Base-by-base conservation (phyloP, 1,139 yeast species). In the Taiozyma sp. region DNA sequence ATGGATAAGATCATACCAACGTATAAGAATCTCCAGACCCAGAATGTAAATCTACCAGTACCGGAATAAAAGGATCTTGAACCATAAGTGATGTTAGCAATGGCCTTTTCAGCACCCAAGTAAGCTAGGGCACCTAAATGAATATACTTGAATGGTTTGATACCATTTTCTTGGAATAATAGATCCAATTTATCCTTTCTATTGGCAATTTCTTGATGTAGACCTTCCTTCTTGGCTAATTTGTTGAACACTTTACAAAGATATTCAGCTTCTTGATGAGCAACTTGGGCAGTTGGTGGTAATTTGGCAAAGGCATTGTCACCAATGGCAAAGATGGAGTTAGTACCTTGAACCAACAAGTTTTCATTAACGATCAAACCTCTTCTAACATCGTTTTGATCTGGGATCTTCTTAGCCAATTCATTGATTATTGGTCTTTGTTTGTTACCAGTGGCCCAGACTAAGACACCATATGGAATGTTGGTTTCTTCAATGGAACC, bases 371-470 rank as follows among this genome's bases (percentile, higher is more conserved):
- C 90, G 55, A 86, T 76, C 61, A 91, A 77, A 53, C 97, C 98
- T 68, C 97, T 82, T 70, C 95, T 85, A 48, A 96, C 90, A 62
- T 80, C 80, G 67, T 79, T 81, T 75, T 91, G 98, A 61, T 85
- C 96, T 47, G 90, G 93, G 61, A 91, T 77, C 72, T 83, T 81
- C 55, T 81, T 71, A 68, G 85, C 80, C 62, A 91, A 75, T 65
- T 83, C 81, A 54, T 85, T 79, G 53, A 85, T 77, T 56, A 91
- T 77, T 51, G 83, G 80, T 73, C 97, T 85, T 57, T 91, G 90
- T 62, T 93, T 90, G 73, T 90, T 90, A 74, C 98, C 98, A 50
- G 97, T 91, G 55, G 97, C 97, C 98, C 98, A 91, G 58, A 91
- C 93, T 61, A 91, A 78, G 65, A 88, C 75, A 65, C 98, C 97